Conservation (phyloP, 2,329 filamentous ascomycete species). For the Monosporascus sp. region DNA sequence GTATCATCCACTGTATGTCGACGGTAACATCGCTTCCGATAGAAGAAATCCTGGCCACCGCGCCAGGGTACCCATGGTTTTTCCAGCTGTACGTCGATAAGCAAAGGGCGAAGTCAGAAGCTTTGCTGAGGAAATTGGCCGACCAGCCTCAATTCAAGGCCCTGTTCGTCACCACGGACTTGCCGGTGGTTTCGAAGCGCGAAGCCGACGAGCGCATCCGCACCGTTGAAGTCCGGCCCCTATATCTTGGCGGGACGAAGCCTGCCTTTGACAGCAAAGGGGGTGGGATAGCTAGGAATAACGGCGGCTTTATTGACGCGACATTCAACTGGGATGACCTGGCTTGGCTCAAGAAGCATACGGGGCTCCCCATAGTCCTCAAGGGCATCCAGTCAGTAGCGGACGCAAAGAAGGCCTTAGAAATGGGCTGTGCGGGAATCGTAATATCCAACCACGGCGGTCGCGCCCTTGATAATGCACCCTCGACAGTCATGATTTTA, state of each 20-base stretch:
- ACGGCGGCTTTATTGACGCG: conserved; percentile 53
- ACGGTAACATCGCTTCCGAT: conserved; percentile 5
- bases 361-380: conserved; percentile 52
- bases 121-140: not conserved
- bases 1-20: conserved; percentile 8
- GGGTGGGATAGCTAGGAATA: conserved; percentile 47
- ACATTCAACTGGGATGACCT: conserved; percentile 60
- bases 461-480: conserved; percentile 44
- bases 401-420: conserved; percentile 57
- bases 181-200: conserved; percentile 51
- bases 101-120: conserved; percentile 5
- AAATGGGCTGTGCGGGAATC: conserved; percentile 60
- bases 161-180: conserved; percentile 55
- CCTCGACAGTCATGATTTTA: conserved; percentile 52
- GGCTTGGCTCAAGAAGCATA: conserved; percentile 55
- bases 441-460: conserved; percentile 69
- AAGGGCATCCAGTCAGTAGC: conserved; percentile 66
- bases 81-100: conserved; percentile 11
- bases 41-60: not conserved
- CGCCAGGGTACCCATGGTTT: conserved; percentile 4
- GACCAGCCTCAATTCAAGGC: conserved; percentile 21
- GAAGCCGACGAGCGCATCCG: conserved; percentile 41
- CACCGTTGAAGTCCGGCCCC: conserved; percentile 40
- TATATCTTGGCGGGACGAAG: conserved; percentile 45
- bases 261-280: conserved; percentile 49